Conservation (phyloP, 768 basidiomycete genomes). For the Podaxis sp. region DNA sequence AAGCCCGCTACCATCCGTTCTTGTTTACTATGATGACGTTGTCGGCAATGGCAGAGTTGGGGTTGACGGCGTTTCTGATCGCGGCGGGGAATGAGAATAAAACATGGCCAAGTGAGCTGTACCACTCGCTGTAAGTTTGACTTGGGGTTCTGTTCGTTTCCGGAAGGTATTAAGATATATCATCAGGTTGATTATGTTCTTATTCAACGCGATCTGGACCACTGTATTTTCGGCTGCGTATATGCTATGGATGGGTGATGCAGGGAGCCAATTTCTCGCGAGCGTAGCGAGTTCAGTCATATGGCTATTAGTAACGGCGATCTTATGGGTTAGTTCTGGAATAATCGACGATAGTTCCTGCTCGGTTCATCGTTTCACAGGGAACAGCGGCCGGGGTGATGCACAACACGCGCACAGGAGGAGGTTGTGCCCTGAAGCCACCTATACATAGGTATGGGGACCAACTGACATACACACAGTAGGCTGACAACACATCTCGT, state of each 20-base stretch:
- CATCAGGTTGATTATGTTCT: constrained; percentile 48
- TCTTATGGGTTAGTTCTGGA: constrained; percentile 56
- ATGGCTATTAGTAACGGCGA: constrained; percentile 63
- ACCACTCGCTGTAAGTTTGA: constrained; percentile 56
- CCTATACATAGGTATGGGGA: constrained; percentile 46
- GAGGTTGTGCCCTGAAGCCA: constrained; percentile 49
- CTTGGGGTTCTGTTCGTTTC: constrained; percentile 5
- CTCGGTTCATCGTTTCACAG: constrained; percentile 28
- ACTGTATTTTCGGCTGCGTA: constrained; percentile 65
- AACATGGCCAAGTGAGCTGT: constrained; percentile 57
- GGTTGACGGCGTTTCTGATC: constrained; percentile 70
- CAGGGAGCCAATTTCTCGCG: constrained; percentile 64
- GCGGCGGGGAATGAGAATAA: constrained; percentile 58
- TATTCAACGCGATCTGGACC: constrained; percentile 75
- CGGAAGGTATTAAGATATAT: not conserved
- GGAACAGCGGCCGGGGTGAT: constrained; percentile 65
- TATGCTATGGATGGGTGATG: constrained; percentile 65
- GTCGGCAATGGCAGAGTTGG: constrained; percentile 67
- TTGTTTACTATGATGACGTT: constrained; percentile 62
- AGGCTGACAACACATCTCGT: constrained; percentile 6
- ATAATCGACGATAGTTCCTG: not conserved
- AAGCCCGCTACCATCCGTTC: constrained; percentile 57
- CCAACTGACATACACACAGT: constrained; percentile 16
- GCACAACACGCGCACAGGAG: constrained; percentile 58
- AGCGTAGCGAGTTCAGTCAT: constrained; percentile 72